These are phyloP conservation scores for Eucommia ulmoides DNA, from an alignment of 257 asterid genomes.

Conservation along the genomic window DNA sequence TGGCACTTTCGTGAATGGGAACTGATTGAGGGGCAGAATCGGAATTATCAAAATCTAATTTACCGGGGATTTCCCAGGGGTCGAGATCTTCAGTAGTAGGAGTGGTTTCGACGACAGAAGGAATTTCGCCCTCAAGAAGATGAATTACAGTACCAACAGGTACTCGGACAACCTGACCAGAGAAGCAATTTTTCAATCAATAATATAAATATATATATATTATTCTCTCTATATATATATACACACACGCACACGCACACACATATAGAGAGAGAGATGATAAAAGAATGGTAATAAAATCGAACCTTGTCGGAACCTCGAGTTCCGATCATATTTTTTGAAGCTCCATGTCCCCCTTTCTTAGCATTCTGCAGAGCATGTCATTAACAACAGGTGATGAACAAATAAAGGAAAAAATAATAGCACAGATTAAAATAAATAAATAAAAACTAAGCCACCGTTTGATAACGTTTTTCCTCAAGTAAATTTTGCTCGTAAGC, in stretches of 20 bases:
- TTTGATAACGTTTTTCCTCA: no score
- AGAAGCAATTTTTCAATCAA: slow-evolving; percentile 5
- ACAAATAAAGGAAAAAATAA: slow-evolving; percentile 3
- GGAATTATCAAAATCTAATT: slow-evolving; percentile 24
- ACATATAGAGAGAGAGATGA: no score
- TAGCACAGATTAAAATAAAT: background rate
- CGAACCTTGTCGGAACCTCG: slow-evolving; percentile 85
- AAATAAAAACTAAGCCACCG: no score
- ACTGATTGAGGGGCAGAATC: slow-evolving; percentile 24
- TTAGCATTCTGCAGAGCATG: slow-evolving; percentile 53
- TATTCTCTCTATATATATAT: no score
- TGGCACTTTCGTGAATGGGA: slow-evolving; percentile 7
- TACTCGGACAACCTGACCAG: slow-evolving; percentile 61
- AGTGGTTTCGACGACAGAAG: slow-evolving; percentile 50
- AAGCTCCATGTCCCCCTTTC: slow-evolving; percentile 80
- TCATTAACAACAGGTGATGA: background rate
- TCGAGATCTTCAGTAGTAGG: slow-evolving; percentile 46
- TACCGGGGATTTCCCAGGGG: slow-evolving; percentile 89
- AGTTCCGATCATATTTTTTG: slow-evolving; percentile 84
- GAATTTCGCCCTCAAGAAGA: slow-evolving; percentile 67
- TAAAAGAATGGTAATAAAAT: slow-evolving; percentile 6
- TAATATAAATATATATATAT: no score
- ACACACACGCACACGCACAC: no score
- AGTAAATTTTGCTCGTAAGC: no score
- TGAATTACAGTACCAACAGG: slow-evolving; percentile 92